Conservation (phyloP, 2,329 filamentous ascomycete species). For the Camillea tinctor region DNA sequence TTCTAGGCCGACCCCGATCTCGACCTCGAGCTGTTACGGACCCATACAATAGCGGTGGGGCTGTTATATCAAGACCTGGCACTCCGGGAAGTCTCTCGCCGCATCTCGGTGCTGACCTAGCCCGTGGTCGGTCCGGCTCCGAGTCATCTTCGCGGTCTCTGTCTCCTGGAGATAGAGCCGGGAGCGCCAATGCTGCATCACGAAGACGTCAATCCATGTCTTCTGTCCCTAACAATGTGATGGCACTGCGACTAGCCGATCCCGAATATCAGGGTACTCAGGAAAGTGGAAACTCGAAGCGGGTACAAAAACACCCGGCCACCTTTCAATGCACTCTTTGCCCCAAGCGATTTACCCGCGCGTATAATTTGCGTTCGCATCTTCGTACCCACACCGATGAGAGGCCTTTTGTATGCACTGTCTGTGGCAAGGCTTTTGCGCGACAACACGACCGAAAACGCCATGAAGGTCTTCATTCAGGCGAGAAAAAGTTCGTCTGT, state of each 20-base stretch:
- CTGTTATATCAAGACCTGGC: slow-evolving; percentile 39
- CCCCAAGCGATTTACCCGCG: slow-evolving; percentile 92
- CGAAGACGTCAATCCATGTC: slow-evolving; percentile 63
- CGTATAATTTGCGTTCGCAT: slow-evolving; percentile 95
- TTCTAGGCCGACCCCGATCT: slow-evolving; percentile 46
- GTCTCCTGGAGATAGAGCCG: slow-evolving; percentile 57
- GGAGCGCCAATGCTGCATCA: slow-evolving; percentile 43
- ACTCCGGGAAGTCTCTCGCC: slow-evolving; percentile 48
- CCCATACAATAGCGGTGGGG: slow-evolving; percentile 52
- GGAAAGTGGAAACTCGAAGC: slow-evolving; percentile 63
- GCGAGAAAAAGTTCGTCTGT: slow-evolving; percentile 98
- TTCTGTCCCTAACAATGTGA: slow-evolving; percentile 59
- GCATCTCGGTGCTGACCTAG: slow-evolving; percentile 46
- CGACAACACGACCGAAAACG: slow-evolving; percentile 96
- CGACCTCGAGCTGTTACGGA: slow-evolving; percentile 59
- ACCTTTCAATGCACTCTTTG: slow-evolving; percentile 94
- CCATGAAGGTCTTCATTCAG: slow-evolving; percentile 92
- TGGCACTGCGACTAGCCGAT: slow-evolving; percentile 89
- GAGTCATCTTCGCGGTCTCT: slow-evolving; percentile 41
- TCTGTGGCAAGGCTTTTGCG: slow-evolving; percentile 96
- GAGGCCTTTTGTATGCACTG: slow-evolving; percentile 92
- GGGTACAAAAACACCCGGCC: slow-evolving; percentile 95
- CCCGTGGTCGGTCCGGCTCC: slow-evolving; percentile 43
- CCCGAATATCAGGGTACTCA: slow-evolving; percentile 74
- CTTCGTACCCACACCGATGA: slow-evolving; percentile 96